Conservation (phyloP, 2,329 filamentous ascomycete genomes). For the Fusarium sp. region DNA sequence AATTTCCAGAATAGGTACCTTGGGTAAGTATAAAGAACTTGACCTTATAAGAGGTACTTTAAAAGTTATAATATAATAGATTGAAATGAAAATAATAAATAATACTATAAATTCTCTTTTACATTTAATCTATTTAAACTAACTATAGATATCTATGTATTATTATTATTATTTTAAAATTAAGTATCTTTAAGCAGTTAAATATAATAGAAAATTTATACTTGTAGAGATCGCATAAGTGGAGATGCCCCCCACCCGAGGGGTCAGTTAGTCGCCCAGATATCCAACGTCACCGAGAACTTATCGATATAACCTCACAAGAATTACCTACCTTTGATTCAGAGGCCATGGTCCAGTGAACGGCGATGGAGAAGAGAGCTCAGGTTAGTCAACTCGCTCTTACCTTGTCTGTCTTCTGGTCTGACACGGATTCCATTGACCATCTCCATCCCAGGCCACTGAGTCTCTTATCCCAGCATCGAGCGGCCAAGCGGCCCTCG, state of each 20-base stretch:
- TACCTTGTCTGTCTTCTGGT: not conserved
- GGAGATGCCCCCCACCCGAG: slow-evolving; percentile 35
- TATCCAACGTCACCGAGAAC: slow-evolving; percentile 2
- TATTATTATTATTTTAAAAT: too few relatives aligned
- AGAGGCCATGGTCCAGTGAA: slow-evolving; percentile 42
- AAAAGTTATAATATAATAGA: too few relatives aligned
- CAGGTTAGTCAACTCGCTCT: slow-evolving; percentile 46
- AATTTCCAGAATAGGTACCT: not conserved
- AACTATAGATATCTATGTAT: too few relatives aligned
- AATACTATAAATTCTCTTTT: too few relatives aligned
- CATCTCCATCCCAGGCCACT: slow-evolving; percentile 48
- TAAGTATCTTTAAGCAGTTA: too few relatives aligned
- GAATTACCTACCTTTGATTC: slow-evolving; percentile 2
- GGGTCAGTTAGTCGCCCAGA: slow-evolving; percentile 14
- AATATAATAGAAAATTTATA: not conserved
- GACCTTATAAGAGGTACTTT: too few relatives aligned
- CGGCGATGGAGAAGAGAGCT: slow-evolving; percentile 55
- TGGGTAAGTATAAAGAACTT: too few relatives aligned
- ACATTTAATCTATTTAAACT: too few relatives aligned
- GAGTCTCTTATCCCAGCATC: slow-evolving; percentile 54
- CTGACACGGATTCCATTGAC: slow-evolving; percentile 5
- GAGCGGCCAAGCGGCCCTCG: slow-evolving; percentile 69
- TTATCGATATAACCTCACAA: slow-evolving; percentile 24
- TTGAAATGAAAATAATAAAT: too few relatives aligned
- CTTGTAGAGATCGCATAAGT: slow-evolving; percentile 9